Evolutionary conservation across 345 rosid genomes (phyloP).

Genomic region (Gossypium sturtianum): DNA sequence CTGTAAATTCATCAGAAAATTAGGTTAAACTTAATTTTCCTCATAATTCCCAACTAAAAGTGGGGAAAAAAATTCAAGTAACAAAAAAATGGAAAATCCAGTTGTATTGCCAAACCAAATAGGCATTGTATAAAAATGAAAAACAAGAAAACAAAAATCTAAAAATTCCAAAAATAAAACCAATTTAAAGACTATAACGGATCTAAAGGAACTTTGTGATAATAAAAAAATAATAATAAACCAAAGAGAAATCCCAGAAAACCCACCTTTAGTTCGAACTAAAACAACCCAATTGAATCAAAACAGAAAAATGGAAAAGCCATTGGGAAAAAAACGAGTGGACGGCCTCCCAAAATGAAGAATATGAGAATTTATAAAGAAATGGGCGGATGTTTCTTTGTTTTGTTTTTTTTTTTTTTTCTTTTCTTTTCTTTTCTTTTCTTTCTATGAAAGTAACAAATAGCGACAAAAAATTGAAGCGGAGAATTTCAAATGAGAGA

Average conservation of each 20-base stretch:
- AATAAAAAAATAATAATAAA: not conserved
- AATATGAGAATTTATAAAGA: not conserved
- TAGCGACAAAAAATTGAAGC: slow-evolving; percentile 9
- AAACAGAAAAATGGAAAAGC: not conserved
- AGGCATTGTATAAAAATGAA: not conserved
- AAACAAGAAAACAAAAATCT: not conserved
- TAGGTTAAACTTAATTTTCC: not conserved
- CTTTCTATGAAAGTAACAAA: not conserved
- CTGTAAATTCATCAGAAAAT: not conserved
- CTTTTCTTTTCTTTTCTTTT: not conserved
- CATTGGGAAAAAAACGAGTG: not conserved
- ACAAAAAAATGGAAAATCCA: not conserved
- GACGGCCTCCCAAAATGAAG: not conserved
- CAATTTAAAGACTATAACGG: not conserved
- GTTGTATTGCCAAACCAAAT: not conserved
- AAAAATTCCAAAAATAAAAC: not conserved
- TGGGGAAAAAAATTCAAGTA: not conserved
- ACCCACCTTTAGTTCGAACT: slow-evolving; percentile 12
- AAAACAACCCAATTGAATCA: slow-evolving; percentile 9
- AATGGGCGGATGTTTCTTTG: not conserved
- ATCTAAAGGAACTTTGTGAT: slow-evolving; percentile 21
- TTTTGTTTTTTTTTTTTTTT: no score
- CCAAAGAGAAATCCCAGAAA: not conserved
- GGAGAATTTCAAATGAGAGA: slow-evolving; percentile 40
- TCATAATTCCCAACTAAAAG: not conserved